phyloP scores from a whole-genome alignment of 192 early-diverging fungal genomes.

The Entomortierella beljakovae region DNA sequence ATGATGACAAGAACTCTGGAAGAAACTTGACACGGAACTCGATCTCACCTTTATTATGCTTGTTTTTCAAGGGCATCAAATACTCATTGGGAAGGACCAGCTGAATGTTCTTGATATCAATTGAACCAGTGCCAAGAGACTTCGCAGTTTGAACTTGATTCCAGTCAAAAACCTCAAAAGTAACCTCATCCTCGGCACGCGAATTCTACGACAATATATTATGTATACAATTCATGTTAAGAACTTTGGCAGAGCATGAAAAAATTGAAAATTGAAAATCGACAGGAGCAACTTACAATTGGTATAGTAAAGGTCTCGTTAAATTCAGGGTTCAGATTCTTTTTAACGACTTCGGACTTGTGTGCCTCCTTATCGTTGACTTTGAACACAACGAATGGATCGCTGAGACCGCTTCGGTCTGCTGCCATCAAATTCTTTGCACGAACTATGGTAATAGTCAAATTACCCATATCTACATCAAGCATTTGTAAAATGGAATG shows the following conservation, averaged over 20 bases:
- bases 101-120: slow-evolving; percentile 69
- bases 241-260: neutral
- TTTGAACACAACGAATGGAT: slow-evolving; percentile 77
- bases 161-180: slow-evolving; percentile 82
- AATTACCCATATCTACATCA: slow-evolving; percentile 73
- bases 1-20: slow-evolving; percentile 50
- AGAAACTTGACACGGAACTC: slow-evolving; percentile 70
- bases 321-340: slow-evolving; percentile 79
- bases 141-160: slow-evolving; percentile 76
- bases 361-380: slow-evolving; percentile 73
- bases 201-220: slow-evolving; percentile 25
- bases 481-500: too few species aligned
- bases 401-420: slow-evolving; percentile 78
- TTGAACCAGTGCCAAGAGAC: slow-evolving; percentile 62
- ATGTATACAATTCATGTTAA: neutral
- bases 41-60: slow-evolving; percentile 55
- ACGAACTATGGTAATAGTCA: slow-evolving; percentile 68
- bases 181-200: slow-evolving; percentile 65
- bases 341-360: slow-evolving; percentile 78
- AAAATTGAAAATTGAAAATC: neutral
- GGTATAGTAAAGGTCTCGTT: slow-evolving; percentile 73
- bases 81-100: slow-evolving; percentile 59
- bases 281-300: slow-evolving; percentile 54
- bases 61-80: slow-evolving; percentile 56
- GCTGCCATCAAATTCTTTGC: slow-evolving; percentile 73